Evolutionary conservation across 2,329 filamentous ascomycete species (phyloP), one percentile per base, ranked within the genome.

Genomic region (Alternaria rosae): DNA sequence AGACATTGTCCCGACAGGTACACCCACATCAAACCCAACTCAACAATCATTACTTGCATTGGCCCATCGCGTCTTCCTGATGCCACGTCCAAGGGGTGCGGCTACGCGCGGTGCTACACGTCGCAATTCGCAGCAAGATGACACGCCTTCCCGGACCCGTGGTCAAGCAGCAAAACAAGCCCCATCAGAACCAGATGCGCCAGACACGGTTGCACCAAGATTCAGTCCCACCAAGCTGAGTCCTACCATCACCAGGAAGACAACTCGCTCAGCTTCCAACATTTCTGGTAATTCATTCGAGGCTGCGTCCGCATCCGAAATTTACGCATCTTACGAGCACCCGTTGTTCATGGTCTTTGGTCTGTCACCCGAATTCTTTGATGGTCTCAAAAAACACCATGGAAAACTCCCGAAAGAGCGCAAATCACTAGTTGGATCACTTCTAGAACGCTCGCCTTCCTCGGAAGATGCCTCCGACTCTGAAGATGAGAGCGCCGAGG

Each of bases 261-360:
- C 74, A 2, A 79, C 78, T 42, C 74, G 78, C 17, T 76, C 76
- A 38, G 74, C 74, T 38, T 79, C 76, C n/a, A 76, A 74, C 52
- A 70, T 77, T 44, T 76, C 77, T 28, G 76, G 70, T 47, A 74
- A 76, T 50, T 73, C 70, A 5, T 70, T 73, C 54, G 72, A 74
- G 52, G 68, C 69, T 50, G 72, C 68, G 25, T 64, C 66, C 20
- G 72, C 68, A 25, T 64, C 66, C 21, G 70, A 73, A 35, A 67
- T 78, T 21, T 73, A 75, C 55, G 75, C 73, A 50, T 71, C 69
- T n/a, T 79, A 74, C 47, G 67, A 76, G 56, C 62, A 68, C 35
- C 75, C 72, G 28, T 67, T 76, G 41, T 70, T 79, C 13, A 76
- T 73, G 69, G 73, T 80, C 35, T 74, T 75, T 65, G 76, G 76